Base-by-base conservation (phyloP, 331 rosid genomes). In the Rhamnella rubrinervis region DNA sequence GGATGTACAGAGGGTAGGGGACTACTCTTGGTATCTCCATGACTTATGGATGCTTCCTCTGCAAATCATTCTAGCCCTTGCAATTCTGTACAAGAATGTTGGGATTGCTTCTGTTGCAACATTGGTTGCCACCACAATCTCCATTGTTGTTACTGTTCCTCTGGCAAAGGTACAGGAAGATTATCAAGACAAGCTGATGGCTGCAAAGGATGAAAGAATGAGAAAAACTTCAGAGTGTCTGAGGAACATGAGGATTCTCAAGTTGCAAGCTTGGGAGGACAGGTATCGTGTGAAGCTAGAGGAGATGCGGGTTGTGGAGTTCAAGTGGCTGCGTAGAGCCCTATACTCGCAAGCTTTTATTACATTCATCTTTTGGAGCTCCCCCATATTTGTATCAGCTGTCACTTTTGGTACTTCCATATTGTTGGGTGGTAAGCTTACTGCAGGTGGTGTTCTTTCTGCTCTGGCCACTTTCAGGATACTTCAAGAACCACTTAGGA, bases 1-100 rank as follows among this genome's bases (percentile, higher is more conserved):
- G 61, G 99, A 95, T 85, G 99, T 91, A 68, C 97, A 95, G 80
- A 86, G 99, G 74, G 86, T 95, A 9, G 97, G 99, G 73, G 99
- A 95, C 83, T 95, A 86, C 71, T 84, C 99, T 21, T 95, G 99
- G 99, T 95, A 91, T 75, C 92, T 95, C 67, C 97, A 95, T 75
- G 99, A 95, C 78, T 81, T 90, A 80, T 95, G 99, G 99, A 91
- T 95, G 96, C 97, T 95, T 73, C 99, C 97, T 46, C 49, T 95
- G 80, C 99, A 95, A 78, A 95, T 95, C 75, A 80, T 89, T 74
- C 90, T 95, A 31, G 99, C 99, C 73, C 96, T 95, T 19, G 93
- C 89, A 23, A 95, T 95, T 82, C 81, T 95, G 78, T 95, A 95
- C 82, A 95, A 95, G 93, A 95, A 87, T 61, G 96, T 95, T 41